A percentile compares a stretch with the other conserved stretches of the same genome.
phyloP scores from a whole-genome alignment of 352 stramenopile species.

The Thraustochytrium sp. region DNA sequence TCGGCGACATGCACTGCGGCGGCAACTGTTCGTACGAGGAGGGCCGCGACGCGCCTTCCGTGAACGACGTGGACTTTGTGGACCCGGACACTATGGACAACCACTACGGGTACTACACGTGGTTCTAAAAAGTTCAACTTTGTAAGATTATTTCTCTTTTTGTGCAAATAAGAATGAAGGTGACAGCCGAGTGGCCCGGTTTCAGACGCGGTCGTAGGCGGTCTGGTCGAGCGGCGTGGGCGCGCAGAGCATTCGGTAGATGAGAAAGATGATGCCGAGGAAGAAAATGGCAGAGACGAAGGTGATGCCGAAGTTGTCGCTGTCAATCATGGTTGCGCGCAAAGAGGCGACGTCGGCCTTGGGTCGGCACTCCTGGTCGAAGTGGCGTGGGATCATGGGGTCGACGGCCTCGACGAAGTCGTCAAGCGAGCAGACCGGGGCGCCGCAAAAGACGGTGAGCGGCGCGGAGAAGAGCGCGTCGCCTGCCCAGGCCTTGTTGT shows the following conservation, averaged over 20 bases:
- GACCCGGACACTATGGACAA: background rate
- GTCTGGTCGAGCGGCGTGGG: too few relatives aligned
- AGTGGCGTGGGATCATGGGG: background rate
- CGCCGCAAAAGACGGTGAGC: background rate
- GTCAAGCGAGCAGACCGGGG: background rate
- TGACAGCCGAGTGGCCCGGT: too few relatives aligned
- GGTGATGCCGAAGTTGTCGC: background rate
- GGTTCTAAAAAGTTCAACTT: too few relatives aligned
- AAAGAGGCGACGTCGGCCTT: background rate
- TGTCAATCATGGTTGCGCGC: background rate
- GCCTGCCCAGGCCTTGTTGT: background rate
- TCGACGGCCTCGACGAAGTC: background rate
- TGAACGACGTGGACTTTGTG: background rate
- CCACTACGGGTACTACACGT: background rate
- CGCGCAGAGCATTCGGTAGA: too few relatives aligned
- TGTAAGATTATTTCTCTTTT: too few relatives aligned
- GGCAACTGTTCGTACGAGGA: background rate
- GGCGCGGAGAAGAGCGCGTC: background rate
- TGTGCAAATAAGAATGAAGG: too few relatives aligned
- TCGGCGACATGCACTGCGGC: constrained; percentile 1
- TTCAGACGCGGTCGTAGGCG: too few relatives aligned
- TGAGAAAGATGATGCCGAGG: too few relatives aligned
- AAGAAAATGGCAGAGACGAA: background rate
- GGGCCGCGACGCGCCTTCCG: background rate
- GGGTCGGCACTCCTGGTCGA: background rate